Base-by-base conservation (phyloP, 2,329 filamentous ascomycete species). In the Dothistroma pini region DNA sequence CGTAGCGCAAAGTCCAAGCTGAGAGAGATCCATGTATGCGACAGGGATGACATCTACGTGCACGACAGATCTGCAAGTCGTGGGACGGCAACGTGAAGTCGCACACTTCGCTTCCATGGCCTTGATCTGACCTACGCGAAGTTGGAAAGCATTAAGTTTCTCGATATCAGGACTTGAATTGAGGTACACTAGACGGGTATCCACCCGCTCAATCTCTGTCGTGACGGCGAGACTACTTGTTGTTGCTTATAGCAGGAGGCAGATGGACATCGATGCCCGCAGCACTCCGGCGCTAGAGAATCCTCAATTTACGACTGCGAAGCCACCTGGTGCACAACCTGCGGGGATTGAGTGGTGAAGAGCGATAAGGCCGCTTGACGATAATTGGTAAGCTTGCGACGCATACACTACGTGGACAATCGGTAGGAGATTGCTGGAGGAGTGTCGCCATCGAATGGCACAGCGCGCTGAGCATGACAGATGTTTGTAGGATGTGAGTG, bases 21-120 rank as follows among this genome's bases (percentile, higher is more conserved):
- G 41, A 16, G n/a, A 14, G 41, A 51, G 29, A 51, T 29, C 21
- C 51, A 54, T 55, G 32, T 8, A 44, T 56, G 16, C 54, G 35
- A 47, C 54, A 48, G 41, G 54, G 54, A 56, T 56, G 54, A 56
- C 32, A 38, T 54, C 21, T n/a, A 34, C 9, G 52, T 54, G 52
- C 52, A 54, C 31, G 32, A 54, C 31, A 54, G 51, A 54, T 41
- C 32, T 54, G 52, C 11, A 56, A 56, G 54, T 47, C 54, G 35
- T 48, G 54, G 54, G 54, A 56, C 21, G 21, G 22, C 32, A 56
- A n/a, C n/a, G n/a, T n/a, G n/a, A n/a, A 56, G 54, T 44, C 14
- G n/a, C 16, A 44, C 41, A 44, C 41, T 5, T 19, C 41, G 41
- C 14, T 44, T 44, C 41, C 41, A 6, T 6, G 41, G n/a, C 54